A percentile compares a stretch with the other conserved stretches of the same genome.
Conservation (phyloP, 805 yeast species). For the Candida nitratophila region DNA sequence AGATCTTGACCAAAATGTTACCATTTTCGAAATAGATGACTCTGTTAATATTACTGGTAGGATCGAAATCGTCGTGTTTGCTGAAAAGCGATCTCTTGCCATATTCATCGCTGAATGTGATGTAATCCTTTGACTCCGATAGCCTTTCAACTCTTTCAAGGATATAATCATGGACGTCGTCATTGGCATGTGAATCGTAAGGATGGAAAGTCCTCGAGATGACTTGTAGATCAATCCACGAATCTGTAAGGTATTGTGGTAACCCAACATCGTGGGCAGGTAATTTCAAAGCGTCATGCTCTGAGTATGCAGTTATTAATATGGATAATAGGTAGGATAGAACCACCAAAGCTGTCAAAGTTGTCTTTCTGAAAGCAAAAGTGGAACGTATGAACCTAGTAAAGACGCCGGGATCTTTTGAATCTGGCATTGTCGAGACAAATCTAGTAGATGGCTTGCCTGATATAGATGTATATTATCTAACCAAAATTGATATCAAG, state of each 20-base stretch:
- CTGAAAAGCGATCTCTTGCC: constrained; percentile 37
- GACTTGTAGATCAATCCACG: constrained; percentile 70
- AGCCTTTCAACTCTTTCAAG: constrained; percentile 32
- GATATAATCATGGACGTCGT: constrained; percentile 65
- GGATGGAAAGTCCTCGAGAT: constrained; percentile 70
- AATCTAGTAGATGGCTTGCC: too few species aligned
- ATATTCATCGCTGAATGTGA: constrained; percentile 34
- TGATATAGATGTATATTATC: too few species aligned
- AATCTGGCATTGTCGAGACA: neutral
- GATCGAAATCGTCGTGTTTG: constrained; percentile 42
- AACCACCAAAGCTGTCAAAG: constrained; percentile 50
- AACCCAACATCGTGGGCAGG: constrained; percentile 29
- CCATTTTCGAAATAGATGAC: constrained; percentile 77
- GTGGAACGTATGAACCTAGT: constrained; percentile 34
- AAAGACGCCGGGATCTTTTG: constrained; percentile 12
- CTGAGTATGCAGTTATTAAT: constrained; percentile 25
- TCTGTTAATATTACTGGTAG: constrained; percentile 33
- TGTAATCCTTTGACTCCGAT: constrained; percentile 21
- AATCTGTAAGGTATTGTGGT: constrained; percentile 29
- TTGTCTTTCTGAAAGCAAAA: constrained; percentile 69
- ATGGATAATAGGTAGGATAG: constrained; percentile 38
- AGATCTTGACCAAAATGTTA: constrained; percentile 68
- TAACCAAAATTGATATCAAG: too few species aligned
- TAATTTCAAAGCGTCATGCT: constrained; percentile 32
- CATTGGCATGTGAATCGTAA: constrained; percentile 71